Base-by-base conservation (phyloP, 2,329 filamentous ascomycete genomes). In the Penicillium thymicola region DNA sequence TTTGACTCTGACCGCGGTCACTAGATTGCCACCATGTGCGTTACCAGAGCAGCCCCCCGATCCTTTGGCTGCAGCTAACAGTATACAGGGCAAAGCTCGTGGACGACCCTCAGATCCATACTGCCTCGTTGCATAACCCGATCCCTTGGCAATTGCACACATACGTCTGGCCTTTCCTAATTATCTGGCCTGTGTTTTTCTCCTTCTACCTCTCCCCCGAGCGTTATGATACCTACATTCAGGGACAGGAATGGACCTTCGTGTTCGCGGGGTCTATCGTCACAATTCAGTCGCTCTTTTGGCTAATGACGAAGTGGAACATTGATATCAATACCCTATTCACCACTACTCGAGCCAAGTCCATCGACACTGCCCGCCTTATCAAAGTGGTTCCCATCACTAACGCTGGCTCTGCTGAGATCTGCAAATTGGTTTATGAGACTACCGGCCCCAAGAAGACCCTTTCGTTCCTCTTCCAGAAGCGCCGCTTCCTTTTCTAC, bases 251-350 rank as follows among this genome's bases (percentile, higher is more conserved):
- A 81, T 99, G 94, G 93, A 97, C 95, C 0, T 96, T 96, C 72
- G 90, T 99, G 61, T 99, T 90, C 87, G 85, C 89, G 64, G 93
- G 89, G 68, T 83, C 86, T 65, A 97, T 99, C 71, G 82, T 95
- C 73, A 96, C 92, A 11, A 70, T 89, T 55, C 95, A 99, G 79
- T 87, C 90, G 62, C 82, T 99, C 62, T 79, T 92, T 66, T 99
- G 94, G 93, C 83, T 99, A 60, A 93, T 89, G 79, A 99, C 94
- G 45, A 91, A 97, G 78, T 99, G 94, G 94, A 97, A 90, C 71
- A 91, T 99, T 72, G 87, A 92, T 71, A 79, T 97, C 61, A 85
- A 87, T 70, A 89, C 88, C 23, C 76, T 87, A 59, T 96, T 97
- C 75, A 97, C 89, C 13, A 85, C 92, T 1, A 87, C 82, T 54